Percentiles rank a stretch among this genome's conserved stretches.
Conservation (phyloP, 208 protist species). For the Porcisia hertigi region DNA sequence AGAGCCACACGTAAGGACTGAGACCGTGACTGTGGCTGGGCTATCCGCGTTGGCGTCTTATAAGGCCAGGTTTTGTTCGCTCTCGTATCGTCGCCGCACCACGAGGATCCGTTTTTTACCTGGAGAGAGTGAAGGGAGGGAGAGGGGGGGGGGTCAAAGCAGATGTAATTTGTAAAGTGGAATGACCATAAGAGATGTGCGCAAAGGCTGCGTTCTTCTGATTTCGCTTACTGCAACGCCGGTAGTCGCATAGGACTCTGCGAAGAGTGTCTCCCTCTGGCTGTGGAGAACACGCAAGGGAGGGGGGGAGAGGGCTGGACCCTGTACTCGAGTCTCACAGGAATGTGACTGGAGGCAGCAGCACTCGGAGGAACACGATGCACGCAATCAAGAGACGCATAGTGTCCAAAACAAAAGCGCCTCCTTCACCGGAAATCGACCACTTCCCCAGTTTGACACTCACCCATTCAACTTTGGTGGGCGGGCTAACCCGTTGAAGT, state of each 20-base stretch:
- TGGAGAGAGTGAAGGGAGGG: background rate
- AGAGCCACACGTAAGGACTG: background rate
- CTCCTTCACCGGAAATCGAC: background rate
- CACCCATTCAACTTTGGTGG: background rate
- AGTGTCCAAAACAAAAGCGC: background rate
- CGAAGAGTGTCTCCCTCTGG: background rate
- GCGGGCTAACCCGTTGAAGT: background rate
- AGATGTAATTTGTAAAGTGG: background rate
- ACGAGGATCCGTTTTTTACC: too few species aligned
- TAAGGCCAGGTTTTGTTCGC: background rate
- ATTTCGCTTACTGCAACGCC: background rate
- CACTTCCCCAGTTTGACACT: background rate
- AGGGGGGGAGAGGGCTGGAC: background rate
- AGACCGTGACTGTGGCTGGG: background rate
- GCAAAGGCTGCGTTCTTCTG: background rate
- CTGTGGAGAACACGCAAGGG: background rate
- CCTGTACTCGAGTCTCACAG: background rate
- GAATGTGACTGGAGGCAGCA: background rate
- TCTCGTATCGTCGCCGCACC: background rate
- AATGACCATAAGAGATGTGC: background rate
- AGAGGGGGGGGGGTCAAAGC: too few species aligned
- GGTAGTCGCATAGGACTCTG: background rate
- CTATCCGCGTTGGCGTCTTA: background rate
- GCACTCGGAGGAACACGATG: background rate
- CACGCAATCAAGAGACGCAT: background rate